Conservation (phyloP, 176 grass and related monocot genomes). For the Carex parvula region DNA sequence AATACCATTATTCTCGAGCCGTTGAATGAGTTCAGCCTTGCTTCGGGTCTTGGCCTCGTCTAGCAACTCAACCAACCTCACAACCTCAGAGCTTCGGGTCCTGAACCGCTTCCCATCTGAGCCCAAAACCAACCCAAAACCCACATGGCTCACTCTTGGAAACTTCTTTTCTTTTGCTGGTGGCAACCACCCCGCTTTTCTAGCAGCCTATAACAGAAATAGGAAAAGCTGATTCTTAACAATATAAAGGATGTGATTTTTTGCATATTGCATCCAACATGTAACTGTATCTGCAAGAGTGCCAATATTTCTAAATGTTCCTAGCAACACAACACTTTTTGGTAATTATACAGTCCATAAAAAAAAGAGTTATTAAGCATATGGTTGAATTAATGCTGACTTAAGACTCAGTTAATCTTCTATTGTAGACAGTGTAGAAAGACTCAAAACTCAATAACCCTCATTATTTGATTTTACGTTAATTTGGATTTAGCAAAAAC, state of each 20-base stretch:
- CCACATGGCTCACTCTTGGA: conserved; percentile 75
- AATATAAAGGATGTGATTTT: neutral
- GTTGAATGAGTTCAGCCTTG: conserved; percentile 63
- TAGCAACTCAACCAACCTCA: conserved; percentile 80
- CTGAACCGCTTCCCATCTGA: conserved; percentile 84
- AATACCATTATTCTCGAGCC: conserved; percentile 73
- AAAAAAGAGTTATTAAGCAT: neutral
- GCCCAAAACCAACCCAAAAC: conserved; percentile 92
- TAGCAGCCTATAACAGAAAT: conserved; percentile 54
- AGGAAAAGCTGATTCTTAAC: neutral
- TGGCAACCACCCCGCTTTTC: conserved; percentile 72
- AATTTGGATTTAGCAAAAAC: neutral
- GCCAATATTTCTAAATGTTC: neutral
- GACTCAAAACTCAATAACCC: neutral
- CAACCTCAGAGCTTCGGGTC: conserved; percentile 79
- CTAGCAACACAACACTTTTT: neutral
- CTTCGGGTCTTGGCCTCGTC: conserved; percentile 86
- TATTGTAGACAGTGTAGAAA: neutral
- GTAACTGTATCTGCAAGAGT: neutral
- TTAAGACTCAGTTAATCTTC: neutral
- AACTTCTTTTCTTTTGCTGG: conserved; percentile 49
- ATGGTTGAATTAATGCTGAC: neutral
- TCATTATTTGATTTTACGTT: neutral
- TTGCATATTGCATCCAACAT: neutral
- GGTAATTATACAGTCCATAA: neutral